Conservation (phyloP, 2,329 filamentous ascomycete genomes). For the Huntiella savannae region DNA sequence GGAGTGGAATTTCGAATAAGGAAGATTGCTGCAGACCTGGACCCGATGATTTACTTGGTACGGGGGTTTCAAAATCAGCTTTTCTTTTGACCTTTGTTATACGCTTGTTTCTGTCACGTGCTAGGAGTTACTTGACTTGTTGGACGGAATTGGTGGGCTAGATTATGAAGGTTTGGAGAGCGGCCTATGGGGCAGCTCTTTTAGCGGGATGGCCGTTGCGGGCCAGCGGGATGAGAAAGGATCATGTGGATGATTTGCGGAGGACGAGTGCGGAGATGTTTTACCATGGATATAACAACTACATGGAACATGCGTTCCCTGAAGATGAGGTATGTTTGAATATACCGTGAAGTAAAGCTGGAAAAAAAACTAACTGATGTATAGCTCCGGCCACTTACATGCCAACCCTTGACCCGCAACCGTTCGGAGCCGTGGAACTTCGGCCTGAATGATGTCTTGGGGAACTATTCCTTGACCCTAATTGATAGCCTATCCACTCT, state of each 20-base stretch:
- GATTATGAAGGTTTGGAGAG: too few relatives aligned
- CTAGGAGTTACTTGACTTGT: too few relatives aligned
- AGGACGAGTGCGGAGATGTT: conserved; percentile 60
- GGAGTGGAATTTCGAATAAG: too few relatives aligned
- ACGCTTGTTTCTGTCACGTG: too few relatives aligned
- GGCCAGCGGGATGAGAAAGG: conserved; percentile 28
- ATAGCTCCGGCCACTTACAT: conserved; percentile 68
- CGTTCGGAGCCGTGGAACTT: conserved; percentile 58
- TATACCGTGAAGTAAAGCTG: background rate
- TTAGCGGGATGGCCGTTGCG: too few relatives aligned
- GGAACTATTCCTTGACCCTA: conserved; percentile 89
- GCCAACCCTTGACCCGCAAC: conserved; percentile 68
- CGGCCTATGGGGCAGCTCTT: too few relatives aligned
- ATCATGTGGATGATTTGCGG: conserved; percentile 34
- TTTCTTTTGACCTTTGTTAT: too few relatives aligned
- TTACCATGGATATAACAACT: conserved; percentile 91
- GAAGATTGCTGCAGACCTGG: too few relatives aligned
- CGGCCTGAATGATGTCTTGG: conserved; percentile 84
- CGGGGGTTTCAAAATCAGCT: too few relatives aligned
- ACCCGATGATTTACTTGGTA: too few relatives aligned
- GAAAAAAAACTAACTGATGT: conserved; percentile 6
- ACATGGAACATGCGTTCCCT: conserved; percentile 83
- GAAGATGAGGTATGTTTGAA: conserved; percentile 54
- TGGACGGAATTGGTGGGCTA: too few relatives aligned
- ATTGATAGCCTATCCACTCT: conserved; percentile 91